Evolutionary conservation across 2,329 filamentous ascomycete species (phyloP).

Genomic region (Botrytis porri): DNA sequence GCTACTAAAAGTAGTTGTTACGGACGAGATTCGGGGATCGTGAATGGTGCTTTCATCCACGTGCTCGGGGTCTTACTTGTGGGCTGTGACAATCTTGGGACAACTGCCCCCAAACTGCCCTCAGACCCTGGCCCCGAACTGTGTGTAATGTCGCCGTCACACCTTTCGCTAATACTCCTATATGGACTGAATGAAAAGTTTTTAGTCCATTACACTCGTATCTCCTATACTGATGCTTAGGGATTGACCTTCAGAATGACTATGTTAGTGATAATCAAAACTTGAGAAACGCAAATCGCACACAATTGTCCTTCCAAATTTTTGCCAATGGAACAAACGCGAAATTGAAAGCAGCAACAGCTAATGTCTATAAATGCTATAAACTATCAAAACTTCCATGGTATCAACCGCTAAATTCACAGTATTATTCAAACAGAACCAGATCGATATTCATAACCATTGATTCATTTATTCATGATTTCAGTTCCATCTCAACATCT

Average conservation of each 20-base stretch:
- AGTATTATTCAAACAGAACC: neutral
- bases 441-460: neutral
- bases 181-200: neutral
- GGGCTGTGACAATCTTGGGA: neutral
- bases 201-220: neutral
- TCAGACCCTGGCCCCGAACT: neutral
- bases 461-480: constrained; percentile 12
- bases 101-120: neutral
- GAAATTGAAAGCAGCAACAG: neutral
- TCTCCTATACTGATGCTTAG: neutral
- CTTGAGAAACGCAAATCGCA: neutral
- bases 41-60: neutral
- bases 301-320: neutral
- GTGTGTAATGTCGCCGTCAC: neutral
- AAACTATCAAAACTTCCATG: neutral
- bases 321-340: neutral
- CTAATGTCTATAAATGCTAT: neutral
- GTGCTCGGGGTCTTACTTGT: neutral
- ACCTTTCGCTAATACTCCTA: neutral
- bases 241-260: too few relatives aligned
- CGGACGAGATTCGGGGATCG: neutral
- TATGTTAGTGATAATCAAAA: neutral
- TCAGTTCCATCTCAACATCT: constrained; percentile 15
- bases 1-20: neutral
- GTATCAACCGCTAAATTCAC: neutral